Base-by-base conservation (phyloP, 2,329 filamentous ascomycete genomes). In the Ascochyta fabae region DNA sequence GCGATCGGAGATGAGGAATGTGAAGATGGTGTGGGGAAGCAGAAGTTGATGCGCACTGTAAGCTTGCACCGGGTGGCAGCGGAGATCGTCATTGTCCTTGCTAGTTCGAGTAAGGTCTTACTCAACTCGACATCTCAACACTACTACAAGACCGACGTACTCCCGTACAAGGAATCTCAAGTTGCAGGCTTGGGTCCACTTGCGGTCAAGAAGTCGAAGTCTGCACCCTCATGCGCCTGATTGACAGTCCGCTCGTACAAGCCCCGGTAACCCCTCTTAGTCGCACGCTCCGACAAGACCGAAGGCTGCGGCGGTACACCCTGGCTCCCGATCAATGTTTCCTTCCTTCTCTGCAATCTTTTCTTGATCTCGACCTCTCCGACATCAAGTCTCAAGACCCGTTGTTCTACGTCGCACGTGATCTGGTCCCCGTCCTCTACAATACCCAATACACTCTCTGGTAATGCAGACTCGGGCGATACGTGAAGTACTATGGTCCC, bases 201-300 rank as follows among this genome's bases (percentile, higher is more conserved):
- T 19, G 62, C 62, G 12, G 62, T 86, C 49, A 88, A 69, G 53
- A 88, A 88, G 58, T 84, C 84, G 72, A 88, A 88, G 66, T 88
- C 62, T 0, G 80, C 83, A 0, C 86, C 86, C 2, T 79, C 64
- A 58, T 87, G 79, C 0, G 85, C 85, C 68, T 87, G 84, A 16
- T 84, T 86, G 0, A 88, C 86, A 15, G 77, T 78, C 6, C 83
- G 74, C 78, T 85, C 80, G 66, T 86, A 88, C 43, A 88, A 64
- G 0, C 84, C 85, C 1, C 83, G 73, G 70, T 88, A 88, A 0
- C 85, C 86, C 62, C 85, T 79, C 62, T 56, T 57, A 42, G 53
- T 56, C 8, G 53, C 47, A 22, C 47, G 53, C 24, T 50, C 42
- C 23, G 53, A 47, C 35, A 51, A 13, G 3, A 51, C 53, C 8